A percentile compares a stretch with the other conserved stretches of the same genome.
phyloP scores from a whole-genome alignment of 2,329 filamentous ascomycete genomes.

The Scolecobasidium constrictum region DNA sequence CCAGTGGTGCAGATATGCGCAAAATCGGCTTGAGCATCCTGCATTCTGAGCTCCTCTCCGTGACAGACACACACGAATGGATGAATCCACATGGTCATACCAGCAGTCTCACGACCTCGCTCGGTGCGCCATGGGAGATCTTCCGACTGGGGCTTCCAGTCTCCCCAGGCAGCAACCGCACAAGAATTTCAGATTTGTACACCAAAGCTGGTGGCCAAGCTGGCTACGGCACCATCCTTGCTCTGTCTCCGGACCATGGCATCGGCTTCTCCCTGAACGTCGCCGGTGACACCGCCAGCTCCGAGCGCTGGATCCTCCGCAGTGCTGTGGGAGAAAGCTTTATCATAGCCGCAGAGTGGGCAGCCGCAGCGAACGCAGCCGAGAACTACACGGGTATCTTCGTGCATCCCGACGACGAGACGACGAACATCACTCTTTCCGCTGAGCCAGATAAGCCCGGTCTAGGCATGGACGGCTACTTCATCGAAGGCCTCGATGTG shows the following conservation, averaged over 20 bases:
- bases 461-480: not conserved
- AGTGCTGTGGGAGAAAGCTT: not conserved
- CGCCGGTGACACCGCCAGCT: not conserved
- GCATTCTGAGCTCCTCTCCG: not conserved
- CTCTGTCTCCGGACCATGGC: not conserved
- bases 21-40: not conserved
- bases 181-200: not conserved
- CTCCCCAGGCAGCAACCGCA: not conserved
- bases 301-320: not conserved
- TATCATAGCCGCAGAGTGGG: not conserved
- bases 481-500: not conserved
- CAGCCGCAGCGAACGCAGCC: not conserved
- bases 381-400: not conserved
- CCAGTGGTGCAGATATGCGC: not conserved
- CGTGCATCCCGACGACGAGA: not conserved
- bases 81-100: not conserved
- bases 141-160: not conserved
- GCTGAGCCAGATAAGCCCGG: not conserved
- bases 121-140: not conserved
- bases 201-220: not conserved
- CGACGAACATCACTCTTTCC: not conserved
- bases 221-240: not conserved
- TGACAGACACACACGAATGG: not conserved
- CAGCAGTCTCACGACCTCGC: not conserved
- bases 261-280: not conserved